Evolutionary conservation across 495 filamentous ascomycete species (phyloP), one percentile per base, ranked within the genome.

Genomic region (Lophiotrema nucula): DNA sequence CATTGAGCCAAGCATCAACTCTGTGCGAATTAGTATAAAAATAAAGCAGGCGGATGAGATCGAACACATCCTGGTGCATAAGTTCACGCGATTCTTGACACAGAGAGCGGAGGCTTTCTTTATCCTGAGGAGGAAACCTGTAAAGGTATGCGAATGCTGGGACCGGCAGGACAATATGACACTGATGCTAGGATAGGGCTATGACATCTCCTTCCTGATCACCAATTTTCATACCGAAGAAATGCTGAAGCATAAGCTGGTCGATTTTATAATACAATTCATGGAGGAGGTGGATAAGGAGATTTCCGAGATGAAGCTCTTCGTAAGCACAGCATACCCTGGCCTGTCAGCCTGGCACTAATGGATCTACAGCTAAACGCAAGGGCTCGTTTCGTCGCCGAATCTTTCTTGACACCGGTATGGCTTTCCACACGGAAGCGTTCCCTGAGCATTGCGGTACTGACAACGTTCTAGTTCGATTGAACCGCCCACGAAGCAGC

Each of bases 201-300:
- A 97, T 68, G 93, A 99, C 62, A 99, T 99, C 68, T 96, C 91
- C 2, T 97, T 99, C 79, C 74, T 99, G 66, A 92, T 99, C 64
- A 97, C 95, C 13, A 97, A 99, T 72, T 90, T 89, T 78, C 93
- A 99, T 66, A 97, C 92, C 16, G 95, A 97, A 70, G 87, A 91
- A 66, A 93, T 99, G 90, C 73, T 97, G 67, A 97, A 96, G 77
- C 90, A 98, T 69, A 97, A 98, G 76, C 77, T 98, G 58, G 95
- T 98, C 10, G 93, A 98, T 68, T 98, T 98, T 67, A 93, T 97
- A 57, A 95, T 99, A 57, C 86, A 96, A 62, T 97, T 97, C 70
- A 97, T 97, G 92, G 92, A 97, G 74, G 95, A 99, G 68, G 93
- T 97, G 25, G 93, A 97, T 69, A 97, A 97, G 77, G 95, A 99